Evolutionary conservation across 2,329 filamentous ascomycete species (phyloP).

Genomic region (Fusarium sp.): DNA sequence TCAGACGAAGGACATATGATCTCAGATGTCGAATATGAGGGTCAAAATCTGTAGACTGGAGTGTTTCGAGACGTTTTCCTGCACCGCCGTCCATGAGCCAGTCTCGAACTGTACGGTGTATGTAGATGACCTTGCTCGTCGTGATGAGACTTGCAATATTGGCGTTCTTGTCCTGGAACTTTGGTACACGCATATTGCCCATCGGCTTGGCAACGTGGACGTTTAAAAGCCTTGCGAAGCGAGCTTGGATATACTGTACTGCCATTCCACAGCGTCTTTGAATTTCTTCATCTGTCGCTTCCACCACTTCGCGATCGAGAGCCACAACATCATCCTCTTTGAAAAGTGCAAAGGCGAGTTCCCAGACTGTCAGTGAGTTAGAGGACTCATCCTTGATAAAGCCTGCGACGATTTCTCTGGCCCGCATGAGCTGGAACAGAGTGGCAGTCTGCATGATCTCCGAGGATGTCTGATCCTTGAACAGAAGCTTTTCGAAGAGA

Average conservation of each 20-base stretch:
- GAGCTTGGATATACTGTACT: not conserved
- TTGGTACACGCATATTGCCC: constrained; percentile 2
- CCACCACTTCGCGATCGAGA: not conserved
- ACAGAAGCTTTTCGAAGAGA: constrained; percentile 3
- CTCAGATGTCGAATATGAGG: constrained; percentile 4
- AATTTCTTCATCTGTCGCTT: not conserved
- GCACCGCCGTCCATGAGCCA: constrained; percentile 2
- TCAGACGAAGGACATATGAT: constrained; percentile 45
- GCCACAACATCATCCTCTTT: not conserved
- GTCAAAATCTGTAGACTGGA: not conserved
- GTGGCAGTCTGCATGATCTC: constrained; percentile 3
- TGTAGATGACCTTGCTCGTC: constrained; percentile 6
- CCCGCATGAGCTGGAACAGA: constrained; percentile 3
- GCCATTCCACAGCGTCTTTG: not conserved
- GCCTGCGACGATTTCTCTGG: not conserved
- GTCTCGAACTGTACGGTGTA: constrained; percentile 14
- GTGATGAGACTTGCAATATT: not conserved
- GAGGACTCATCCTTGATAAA: constrained; percentile 10
- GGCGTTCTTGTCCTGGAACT: not conserved
- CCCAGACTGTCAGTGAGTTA: constrained; percentile 11
- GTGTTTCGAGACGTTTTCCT: not conserved
- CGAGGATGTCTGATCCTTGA: not conserved
- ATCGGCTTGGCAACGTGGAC: not conserved
- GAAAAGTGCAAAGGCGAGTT: not conserved
- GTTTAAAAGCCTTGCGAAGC: not conserved